Evolutionary conservation across 805 yeast genomes (phyloP), one percentile per base, ranked within the genome.

Genomic region (Saccharomyces mikatae): DNA sequence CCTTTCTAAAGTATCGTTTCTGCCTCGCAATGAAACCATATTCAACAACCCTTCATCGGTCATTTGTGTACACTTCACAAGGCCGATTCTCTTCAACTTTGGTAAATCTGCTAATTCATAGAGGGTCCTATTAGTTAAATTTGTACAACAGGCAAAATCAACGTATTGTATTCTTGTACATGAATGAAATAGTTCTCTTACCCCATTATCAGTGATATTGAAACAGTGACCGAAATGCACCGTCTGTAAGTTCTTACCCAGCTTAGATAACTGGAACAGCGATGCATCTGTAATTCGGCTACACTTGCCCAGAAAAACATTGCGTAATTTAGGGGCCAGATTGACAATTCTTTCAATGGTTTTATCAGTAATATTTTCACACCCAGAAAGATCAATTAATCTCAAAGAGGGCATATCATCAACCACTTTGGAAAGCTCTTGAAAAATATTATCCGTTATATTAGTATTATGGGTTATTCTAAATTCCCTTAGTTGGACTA

Each of bases 201-300:
- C 94, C 22, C 97, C 97, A 57, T 77, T 80, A 72, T 92, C 98
- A 1, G 97, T 92, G 54, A 92, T 87, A 64, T 86, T 82, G 48
- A 83, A 80, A 74, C 99, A 94, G 73, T 92, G 98, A 17, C 98
- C 98, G 57, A 92, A 78, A 72, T 94, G 98, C 51, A 94, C 78
- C 62, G 90, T 89, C 65, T 90, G 97, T 60, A 92, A 75, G 60
- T 84, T 84, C 63, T 86, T 80, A 3, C 92, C 96, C 55, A 94
- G 75, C 30, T 76, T 77, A 6, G 95, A 79, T 58, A 94, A 75
- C 17, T 88, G 81, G 51, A 82, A 75, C 46, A 92, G 73, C 2
- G 95, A 83, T 1, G 83, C 78, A 73, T 92, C 97, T 0, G 97
- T 89, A 29, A 92, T 82, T 64, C 84, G 83, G 65, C 83, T 75